Percentiles rank a stretch among this genome's conserved stretches.
These are phyloP conservation scores for Teratosphaeria epicoccoides DNA, from an alignment of 2,329 filamentous ascomycete species.

Conservation along the genomic window DNA sequence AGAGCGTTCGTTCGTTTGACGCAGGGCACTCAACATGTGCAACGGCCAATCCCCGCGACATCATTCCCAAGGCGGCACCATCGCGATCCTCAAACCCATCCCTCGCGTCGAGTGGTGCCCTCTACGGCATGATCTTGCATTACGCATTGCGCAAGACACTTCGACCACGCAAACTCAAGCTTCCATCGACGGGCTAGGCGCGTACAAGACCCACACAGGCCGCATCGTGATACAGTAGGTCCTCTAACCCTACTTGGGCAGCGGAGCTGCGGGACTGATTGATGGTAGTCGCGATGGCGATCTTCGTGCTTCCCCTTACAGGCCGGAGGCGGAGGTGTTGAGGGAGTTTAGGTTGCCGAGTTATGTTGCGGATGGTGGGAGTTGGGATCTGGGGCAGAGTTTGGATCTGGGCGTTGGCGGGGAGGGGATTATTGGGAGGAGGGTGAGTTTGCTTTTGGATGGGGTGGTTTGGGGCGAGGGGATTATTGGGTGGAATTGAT, in stretches of 20 bases:
- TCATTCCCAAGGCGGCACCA: not conserved
- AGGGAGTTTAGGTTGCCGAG: not conserved
- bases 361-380: not conserved
- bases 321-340: not conserved
- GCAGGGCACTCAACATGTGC: not conserved
- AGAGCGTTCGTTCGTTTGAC: too few relatives aligned
- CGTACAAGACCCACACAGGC: not conserved
- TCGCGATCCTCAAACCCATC: not conserved
- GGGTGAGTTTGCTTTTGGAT: not conserved
- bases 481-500: not conserved
- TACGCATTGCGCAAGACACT: not conserved
- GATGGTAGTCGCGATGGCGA: not conserved
- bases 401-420: not conserved
- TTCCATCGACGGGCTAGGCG: not conserved
- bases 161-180: not conserved
- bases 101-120: not conserved
- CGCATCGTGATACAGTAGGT: not conserved
- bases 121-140: not conserved
- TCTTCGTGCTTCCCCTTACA: not conserved
- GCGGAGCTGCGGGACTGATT: too few relatives aligned
- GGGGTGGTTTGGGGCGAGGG: not conserved
- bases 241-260: too few relatives aligned
- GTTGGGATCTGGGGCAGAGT: not conserved
- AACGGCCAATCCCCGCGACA: not conserved
- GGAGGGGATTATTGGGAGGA: not conserved